Evolutionary conservation across 2,329 filamentous ascomycete genomes (phyloP).

Genomic region (Dryadomyces sulphureus): DNA sequence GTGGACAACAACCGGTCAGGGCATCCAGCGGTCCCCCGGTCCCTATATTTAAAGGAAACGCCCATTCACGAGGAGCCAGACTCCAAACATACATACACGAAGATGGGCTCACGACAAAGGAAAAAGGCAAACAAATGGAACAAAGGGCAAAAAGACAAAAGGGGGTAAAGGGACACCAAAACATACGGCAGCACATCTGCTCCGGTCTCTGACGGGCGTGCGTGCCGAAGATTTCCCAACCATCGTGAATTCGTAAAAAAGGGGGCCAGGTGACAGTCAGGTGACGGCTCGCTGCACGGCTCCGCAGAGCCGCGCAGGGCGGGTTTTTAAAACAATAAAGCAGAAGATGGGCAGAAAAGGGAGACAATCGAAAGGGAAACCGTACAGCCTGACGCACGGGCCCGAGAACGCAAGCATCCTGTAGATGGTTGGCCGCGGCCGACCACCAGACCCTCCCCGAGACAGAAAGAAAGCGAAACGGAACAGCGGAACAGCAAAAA

Average conservation of each 20-base stretch:
- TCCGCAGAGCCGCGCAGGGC: background rate
- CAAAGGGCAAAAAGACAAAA: background rate
- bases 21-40: background rate
- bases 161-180: no score
- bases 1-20: no score
- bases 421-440: no score
- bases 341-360: background rate
- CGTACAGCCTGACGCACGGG: no score
- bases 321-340: background rate
- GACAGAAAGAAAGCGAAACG: background rate
- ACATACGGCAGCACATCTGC: background rate
- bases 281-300: background rate
- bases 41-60: background rate
- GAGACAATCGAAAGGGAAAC: background rate
- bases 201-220: background rate
- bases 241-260: background rate
- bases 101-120: slow-evolving; percentile 2
- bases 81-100: background rate
- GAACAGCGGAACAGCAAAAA: background rate
- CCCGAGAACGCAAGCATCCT: no score
- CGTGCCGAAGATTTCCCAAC: background rate
- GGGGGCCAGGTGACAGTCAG: background rate
- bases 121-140: background rate
- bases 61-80: background rate
- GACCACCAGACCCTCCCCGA: no score